These are phyloP conservation scores for Suillus luteus DNA, from an alignment of 768 basidiomycete genomes.

Conservation along the genomic window DNA sequence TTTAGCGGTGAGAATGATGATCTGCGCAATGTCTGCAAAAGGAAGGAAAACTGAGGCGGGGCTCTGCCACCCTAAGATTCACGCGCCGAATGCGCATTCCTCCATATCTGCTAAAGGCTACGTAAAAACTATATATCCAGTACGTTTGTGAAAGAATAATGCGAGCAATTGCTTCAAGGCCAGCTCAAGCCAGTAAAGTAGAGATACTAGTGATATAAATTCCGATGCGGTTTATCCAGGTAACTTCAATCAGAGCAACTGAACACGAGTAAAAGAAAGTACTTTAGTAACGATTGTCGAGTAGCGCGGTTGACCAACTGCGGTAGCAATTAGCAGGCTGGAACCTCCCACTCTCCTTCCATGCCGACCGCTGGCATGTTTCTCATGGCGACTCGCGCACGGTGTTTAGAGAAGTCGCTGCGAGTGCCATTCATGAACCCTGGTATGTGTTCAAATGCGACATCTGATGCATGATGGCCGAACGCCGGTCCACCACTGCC, in stretches of 20 bases:
- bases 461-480: slow-evolving; percentile 28
- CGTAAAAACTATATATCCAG: slow-evolving; percentile 1
- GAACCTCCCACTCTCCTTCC: slow-evolving; percentile 80
- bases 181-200: slow-evolving; percentile 4
- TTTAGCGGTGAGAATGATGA: background rate
- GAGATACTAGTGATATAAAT: slow-evolving; percentile 5
- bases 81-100: background rate
- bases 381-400: slow-evolving; percentile 69
- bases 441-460: slow-evolving; percentile 33
- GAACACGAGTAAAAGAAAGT: background rate
- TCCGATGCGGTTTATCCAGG: slow-evolving; percentile 2
- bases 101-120: background rate
- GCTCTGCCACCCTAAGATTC: background rate
- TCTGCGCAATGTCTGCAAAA: background rate
- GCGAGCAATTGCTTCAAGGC: slow-evolving; percentile 6
- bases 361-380: slow-evolving; percentile 60
- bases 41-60: background rate
- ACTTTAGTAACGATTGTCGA: background rate
- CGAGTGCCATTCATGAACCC: slow-evolving; percentile 27
- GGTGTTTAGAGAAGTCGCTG: slow-evolving; percentile 38
- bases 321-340: slow-evolving; percentile 49
- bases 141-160: slow-evolving; percentile 2
- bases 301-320: slow-evolving; percentile 1
- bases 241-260: background rate
- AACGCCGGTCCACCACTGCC: slow-evolving; percentile 31